A percentile compares a stretch with the other conserved stretches of the same genome.
Evolutionary conservation across 225 moss, liverwort and hornwort species (phyloP).

Genomic region (Straminergon stramineum): DNA sequence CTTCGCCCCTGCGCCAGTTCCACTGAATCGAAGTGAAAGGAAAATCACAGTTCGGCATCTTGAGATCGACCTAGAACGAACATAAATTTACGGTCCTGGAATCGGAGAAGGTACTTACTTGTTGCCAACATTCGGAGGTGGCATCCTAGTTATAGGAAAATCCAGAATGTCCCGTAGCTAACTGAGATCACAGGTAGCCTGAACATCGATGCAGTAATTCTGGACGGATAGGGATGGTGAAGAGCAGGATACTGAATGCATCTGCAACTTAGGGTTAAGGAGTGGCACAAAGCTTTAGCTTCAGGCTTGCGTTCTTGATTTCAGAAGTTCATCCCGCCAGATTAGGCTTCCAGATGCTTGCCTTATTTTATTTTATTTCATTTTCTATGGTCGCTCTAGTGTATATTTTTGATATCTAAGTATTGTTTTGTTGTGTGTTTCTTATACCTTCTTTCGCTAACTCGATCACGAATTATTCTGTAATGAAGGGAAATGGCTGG

Average conservation of each 20-base stretch:
- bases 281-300: background rate
- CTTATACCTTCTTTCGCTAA: background rate
- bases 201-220: background rate
- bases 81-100: background rate
- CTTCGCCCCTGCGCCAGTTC: background rate
- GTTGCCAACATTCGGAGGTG: background rate
- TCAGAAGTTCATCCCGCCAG: background rate
- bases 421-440: background rate
- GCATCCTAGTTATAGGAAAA: background rate
- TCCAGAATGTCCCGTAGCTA: background rate
- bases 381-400: background rate
- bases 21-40: background rate
- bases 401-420: background rate
- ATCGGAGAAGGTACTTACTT: background rate
- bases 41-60: background rate
- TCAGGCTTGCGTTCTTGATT: background rate
- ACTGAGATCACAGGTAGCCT: background rate
- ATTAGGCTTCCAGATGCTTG: background rate
- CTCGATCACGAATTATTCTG: background rate
- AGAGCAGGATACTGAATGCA: background rate
- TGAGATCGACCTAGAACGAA: background rate
- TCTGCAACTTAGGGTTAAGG: background rate
- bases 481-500: constrained; percentile 39
- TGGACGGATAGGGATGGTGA: background rate
- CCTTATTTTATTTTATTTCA: background rate